Base-by-base conservation (phyloP, 169 alveolate species). In the Plasmodium gonderi region DNA sequence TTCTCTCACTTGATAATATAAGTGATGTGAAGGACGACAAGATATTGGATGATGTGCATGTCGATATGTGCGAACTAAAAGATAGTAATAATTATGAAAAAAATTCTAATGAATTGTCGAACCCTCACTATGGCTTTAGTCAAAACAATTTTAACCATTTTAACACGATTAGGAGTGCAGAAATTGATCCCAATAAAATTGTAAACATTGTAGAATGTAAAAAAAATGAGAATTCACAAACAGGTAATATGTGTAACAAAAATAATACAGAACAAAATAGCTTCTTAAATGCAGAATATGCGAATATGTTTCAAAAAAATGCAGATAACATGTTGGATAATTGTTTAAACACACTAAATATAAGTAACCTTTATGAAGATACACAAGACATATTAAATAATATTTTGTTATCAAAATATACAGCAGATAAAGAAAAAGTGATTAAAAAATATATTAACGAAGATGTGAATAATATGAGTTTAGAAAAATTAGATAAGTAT, bases 381-480 rank as follows among this genome's bases (percentile, higher is more conserved):
- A 87, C 93, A 33, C 83, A 87, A 20, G 33, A 75, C 3, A 87
- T 87, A 87, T 26, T 87, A 6, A 87, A 87, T 7, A 87, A 36
- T 4, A 51, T 87, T 11, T 60, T 87, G 31, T 36, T 87, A 20
- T 87, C 93, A 51, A 87, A 87, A 75, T 87, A 87, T 42, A 87
- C 78, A 75, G 79, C 93, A 38, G 80, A 75, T 60, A 87, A 74
- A 87, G 87, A 87, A 51, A 38, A 9, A 65, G 47, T 87, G 23
- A 54, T 87, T 26, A 87, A 54, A 54, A 87, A 75, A 45, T 87
- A 87, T 45, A 87, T 87, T 45, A 75, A 87, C 20, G 87, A 87
- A 17, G 93, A 87, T 75, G 68, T 87, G 23, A 87, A 45, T 1
- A 75, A 11, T 65, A 75, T 87, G 93, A 75, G 79, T 47, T 75